phyloP scores from a whole-genome alignment of 2,329 filamentous ascomycete genomes.

The Zymoseptoria pseudotritici region DNA sequence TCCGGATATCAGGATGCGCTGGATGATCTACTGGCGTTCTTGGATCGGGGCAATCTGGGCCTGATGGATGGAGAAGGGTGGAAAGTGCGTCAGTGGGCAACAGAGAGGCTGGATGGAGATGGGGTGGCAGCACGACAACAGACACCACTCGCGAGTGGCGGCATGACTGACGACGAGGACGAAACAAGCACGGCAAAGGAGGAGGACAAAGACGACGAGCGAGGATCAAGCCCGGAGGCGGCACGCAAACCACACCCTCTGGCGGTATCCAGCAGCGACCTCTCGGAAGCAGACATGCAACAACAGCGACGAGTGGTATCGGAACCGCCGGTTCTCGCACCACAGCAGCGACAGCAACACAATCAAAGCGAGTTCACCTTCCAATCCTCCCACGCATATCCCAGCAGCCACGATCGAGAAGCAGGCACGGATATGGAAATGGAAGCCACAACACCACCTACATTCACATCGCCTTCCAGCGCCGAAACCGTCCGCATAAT shows the following conservation, averaged over 20 bases:
- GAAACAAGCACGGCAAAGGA: conserved; percentile 16
- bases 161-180: conserved; percentile 63
- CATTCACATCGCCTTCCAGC: conserved; percentile 24
- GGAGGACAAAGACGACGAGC: conserved; percentile 48
- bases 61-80: conserved; percentile 71
- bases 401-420: conserved; percentile 39
- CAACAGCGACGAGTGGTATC: conserved; percentile 16
- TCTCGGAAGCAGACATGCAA: conserved; percentile 14
- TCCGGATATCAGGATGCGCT: conserved; percentile 92
- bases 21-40: conserved; percentile 76
- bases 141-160: conserved; percentile 34
- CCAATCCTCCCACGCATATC: conserved; percentile 55
- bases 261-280: conserved; percentile 15
- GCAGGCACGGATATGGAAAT: conserved; percentile 57
- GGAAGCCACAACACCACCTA: conserved; percentile 33
- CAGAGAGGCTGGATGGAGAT: conserved; percentile 60
- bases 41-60: conserved; percentile 76
- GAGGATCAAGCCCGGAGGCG: conserved; percentile 31
- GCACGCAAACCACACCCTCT: conserved; percentile 19
- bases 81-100: conserved; percentile 59
- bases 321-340: conserved; percentile 16
- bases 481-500: conserved; percentile 26
- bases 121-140: conserved; percentile 15
- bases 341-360: conserved; percentile 8
- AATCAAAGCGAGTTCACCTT: conserved; percentile 61